Evolutionary conservation across 179 eudicot genomes (phyloP).

Genomic region (Amaranthus tricolor): DNA sequence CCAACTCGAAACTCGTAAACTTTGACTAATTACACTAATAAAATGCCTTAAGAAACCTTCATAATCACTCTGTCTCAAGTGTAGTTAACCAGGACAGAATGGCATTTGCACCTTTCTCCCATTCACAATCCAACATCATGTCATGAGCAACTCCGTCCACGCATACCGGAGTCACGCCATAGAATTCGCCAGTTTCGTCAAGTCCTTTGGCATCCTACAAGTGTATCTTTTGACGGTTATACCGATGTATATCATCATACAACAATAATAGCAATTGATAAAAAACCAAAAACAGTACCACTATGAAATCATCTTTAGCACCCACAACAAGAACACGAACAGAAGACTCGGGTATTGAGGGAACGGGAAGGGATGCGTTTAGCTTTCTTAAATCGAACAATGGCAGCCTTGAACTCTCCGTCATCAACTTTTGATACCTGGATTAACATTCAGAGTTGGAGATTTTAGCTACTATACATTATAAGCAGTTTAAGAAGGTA

Average conservation of each 20-base stretch:
- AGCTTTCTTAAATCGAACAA: conserved; percentile 90
- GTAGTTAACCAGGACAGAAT: conserved; percentile 57
- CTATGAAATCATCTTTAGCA: conserved; percentile 80
- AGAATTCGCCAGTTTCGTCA: conserved; percentile 72
- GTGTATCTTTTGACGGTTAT: background rate
- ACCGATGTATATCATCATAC: too few species aligned
- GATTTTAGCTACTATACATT: background rate
- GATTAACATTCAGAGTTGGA: conserved; percentile 9
- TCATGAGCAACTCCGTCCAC: conserved; percentile 82
- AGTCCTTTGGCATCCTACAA: conserved; percentile 80
- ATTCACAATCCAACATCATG: conserved; percentile 83
- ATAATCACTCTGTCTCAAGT: background rate
- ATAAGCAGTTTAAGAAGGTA: background rate
- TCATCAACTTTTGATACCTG: conserved; percentile 88
- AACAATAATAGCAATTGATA: background rate
- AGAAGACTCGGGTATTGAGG: conserved; percentile 52
- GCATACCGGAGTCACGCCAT: conserved; percentile 65
- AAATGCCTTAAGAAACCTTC: background rate
- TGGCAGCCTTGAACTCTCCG: conserved; percentile 87
- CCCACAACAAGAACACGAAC: conserved; percentile 65
- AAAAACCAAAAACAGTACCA: conserved; percentile 40
- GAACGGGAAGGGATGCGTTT: conserved; percentile 90
- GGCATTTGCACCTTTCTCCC: conserved; percentile 73
- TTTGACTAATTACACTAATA: background rate
- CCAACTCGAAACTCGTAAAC: too few species aligned